phyloP scores from a whole-genome alignment of 2,329 filamentous ascomycete genomes.

The Huntiella omanensis region DNA sequence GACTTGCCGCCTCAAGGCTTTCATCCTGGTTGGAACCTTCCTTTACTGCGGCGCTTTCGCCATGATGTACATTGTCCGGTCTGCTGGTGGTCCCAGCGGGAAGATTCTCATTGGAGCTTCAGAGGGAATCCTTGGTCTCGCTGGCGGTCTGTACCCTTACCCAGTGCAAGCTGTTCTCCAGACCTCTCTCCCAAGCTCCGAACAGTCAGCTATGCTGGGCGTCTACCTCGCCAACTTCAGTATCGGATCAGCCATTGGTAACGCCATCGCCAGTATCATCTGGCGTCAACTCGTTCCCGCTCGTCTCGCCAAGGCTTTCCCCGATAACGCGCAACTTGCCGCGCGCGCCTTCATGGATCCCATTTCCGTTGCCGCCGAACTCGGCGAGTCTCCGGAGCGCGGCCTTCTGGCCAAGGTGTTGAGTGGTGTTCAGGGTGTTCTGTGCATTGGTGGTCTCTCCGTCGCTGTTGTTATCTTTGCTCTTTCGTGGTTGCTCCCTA shows the following conservation, averaged over 20 bases:
- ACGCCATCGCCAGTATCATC: constrained; percentile 40
- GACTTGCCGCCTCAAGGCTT: constrained; percentile 40
- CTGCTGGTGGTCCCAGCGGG: constrained; percentile 22
- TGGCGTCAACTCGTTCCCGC: constrained; percentile 38
- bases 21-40: constrained; percentile 39
- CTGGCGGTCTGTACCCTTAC: constrained; percentile 42
- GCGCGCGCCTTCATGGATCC: constrained; percentile 19
- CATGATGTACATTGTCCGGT: constrained; percentile 43
- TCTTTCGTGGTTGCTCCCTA: no score
- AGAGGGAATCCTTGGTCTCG: constrained; percentile 43
- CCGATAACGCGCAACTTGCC: constrained; percentile 20
- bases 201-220: constrained; percentile 45
- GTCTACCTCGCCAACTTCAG: constrained; percentile 43
- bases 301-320: constrained; percentile 13
- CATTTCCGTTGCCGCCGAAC: constrained; percentile 13
- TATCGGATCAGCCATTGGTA: constrained; percentile 40
- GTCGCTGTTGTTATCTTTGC: no score
- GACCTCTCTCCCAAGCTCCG: constrained; percentile 23
- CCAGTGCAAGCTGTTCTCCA: constrained; percentile 28
- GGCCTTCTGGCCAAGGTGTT: no score
- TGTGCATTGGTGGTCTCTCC: no score
- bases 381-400: no score
- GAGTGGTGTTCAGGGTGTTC: no score
- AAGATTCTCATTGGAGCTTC: constrained; percentile 15
- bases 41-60: constrained; percentile 46